Conservation (phyloP, 2,329 filamentous ascomycete species). For the Phialocephala subalpina region DNA sequence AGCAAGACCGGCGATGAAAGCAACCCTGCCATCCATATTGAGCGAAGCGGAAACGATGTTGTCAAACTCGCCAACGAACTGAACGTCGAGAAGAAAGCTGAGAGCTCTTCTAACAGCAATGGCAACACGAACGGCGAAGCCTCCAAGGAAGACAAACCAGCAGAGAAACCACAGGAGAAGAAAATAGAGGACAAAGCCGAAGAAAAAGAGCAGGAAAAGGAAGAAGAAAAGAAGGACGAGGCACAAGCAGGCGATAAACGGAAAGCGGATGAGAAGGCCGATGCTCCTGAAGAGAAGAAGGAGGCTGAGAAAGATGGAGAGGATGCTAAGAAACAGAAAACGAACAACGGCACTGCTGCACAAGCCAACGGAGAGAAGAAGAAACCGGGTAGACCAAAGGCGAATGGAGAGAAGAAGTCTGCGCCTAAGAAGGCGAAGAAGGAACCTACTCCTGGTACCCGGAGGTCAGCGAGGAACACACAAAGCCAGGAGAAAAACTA, state of each 20-base stretch:
- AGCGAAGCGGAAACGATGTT: conserved; percentile 68
- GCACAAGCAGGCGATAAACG: conserved; percentile 39
- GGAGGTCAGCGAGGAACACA: conserved; percentile 37
- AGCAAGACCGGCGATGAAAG: conserved; percentile 67
- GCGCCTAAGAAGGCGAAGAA: conserved; percentile 42
- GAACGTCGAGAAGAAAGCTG: conserved; percentile 49
- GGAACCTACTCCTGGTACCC: conserved; percentile 33
- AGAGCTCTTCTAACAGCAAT: conserved; percentile 29
- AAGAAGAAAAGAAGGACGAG: conserved; percentile 39
- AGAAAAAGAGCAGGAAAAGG: conserved; percentile 18
- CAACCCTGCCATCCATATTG: conserved; percentile 68
- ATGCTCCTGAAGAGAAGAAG: conserved; percentile 26
- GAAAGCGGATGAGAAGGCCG: conserved; percentile 38
- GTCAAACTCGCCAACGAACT: conserved; percentile 70
- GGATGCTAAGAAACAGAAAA: conserved; percentile 36
- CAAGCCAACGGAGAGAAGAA: conserved; percentile 38
- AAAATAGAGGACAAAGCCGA: conserved; percentile 31
- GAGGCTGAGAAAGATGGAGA: conserved; percentile 29
- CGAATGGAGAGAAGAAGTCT: conserved; percentile 27
- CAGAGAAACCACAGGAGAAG: conserved; percentile 47
- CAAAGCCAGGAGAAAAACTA: conserved; percentile 39
- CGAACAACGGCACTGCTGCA: conserved; percentile 21
- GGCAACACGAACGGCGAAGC: conserved; percentile 36
- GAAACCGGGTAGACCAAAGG: conserved; percentile 39
- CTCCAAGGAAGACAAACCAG: too few relatives aligned